These are phyloP conservation scores for Pelargonium cotyledonis DNA, from an alignment of 441 rosid species.

Conservation along the genomic window DNA sequence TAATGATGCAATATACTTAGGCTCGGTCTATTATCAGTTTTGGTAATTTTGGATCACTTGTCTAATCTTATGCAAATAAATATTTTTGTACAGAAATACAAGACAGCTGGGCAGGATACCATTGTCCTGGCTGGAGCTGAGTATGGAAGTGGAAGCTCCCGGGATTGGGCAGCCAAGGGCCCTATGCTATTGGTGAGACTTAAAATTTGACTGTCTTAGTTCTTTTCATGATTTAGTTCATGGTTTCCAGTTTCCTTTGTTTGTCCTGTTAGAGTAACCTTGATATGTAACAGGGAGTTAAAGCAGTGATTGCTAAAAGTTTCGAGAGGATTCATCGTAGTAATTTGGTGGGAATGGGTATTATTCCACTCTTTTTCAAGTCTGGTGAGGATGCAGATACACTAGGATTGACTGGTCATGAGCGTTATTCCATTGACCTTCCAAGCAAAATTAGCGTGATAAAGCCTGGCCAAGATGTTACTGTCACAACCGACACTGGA, in stretches of 20 bases:
- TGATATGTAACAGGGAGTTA: constrained; percentile 59
- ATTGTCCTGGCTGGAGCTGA: constrained; percentile 91
- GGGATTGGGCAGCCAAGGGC: constrained; percentile 99
- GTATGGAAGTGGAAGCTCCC: constrained; percentile 98
- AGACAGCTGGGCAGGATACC: constrained; percentile 66
- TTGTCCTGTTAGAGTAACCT: neutral
- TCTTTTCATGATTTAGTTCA: neutral
- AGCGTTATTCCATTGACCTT: constrained; percentile 81
- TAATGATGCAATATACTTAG: no score
- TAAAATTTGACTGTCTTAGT: neutral
- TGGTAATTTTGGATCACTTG: no score
- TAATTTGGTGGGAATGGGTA: constrained; percentile 97
- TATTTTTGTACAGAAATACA: constrained; percentile 55
- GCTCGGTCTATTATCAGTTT: no score
- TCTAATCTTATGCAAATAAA: no score
- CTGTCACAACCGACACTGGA: constrained; percentile 72
- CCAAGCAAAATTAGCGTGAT: constrained; percentile 62
- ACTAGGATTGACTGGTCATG: constrained; percentile 80
- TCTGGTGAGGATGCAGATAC: constrained; percentile 90
- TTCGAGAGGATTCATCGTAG: constrained; percentile 97
- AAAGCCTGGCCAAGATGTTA: constrained; percentile 91
- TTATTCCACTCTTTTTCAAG: constrained; percentile 86
- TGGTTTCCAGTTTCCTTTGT: no score
- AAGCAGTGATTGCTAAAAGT: constrained; percentile 96
- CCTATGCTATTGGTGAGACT: constrained; percentile 74